A percentile compares a stretch with the other conserved stretches of the same genome.
Conservation (phyloP, 2,329 filamentous ascomycete genomes). For the Aschersonia sp. region DNA sequence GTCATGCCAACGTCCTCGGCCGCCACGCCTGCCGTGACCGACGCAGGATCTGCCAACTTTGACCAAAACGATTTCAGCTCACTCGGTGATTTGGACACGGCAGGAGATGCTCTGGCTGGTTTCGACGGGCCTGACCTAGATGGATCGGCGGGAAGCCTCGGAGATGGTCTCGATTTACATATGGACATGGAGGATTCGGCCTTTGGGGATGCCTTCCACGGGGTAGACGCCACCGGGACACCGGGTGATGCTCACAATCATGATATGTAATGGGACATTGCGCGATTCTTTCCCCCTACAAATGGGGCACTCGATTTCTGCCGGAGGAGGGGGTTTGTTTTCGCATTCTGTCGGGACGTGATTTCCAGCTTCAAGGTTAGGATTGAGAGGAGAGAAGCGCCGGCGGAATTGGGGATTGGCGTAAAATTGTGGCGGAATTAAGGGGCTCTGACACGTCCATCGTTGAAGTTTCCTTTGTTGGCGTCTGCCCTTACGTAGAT, state of each 20-base stretch:
- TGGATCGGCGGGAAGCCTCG: slow-evolving; percentile 28
- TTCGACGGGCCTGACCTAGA: slow-evolving; percentile 46
- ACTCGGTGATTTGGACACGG: slow-evolving; percentile 53
- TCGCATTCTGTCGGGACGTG: no score
- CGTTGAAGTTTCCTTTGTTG: no score
- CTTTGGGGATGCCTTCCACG: slow-evolving; percentile 73
- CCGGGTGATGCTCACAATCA: slow-evolving; percentile 19
- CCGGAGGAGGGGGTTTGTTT: no score
- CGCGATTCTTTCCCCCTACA: no score
- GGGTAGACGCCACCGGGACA: slow-evolving; percentile 29
- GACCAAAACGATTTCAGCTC: slow-evolving; percentile 49
- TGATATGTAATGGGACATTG: slow-evolving; percentile 13
- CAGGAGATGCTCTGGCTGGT: slow-evolving; percentile 54
- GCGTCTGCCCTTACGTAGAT: no score
- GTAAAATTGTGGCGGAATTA: no score
- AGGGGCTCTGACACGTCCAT: no score
- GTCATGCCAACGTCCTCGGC: slow-evolving; percentile 23
- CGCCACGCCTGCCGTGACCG: slow-evolving; percentile 27
- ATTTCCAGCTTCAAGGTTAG: no score
- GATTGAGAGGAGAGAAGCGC: no score
- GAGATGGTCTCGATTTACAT: slow-evolving; percentile 42
- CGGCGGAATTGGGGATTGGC: no score
- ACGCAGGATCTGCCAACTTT: slow-evolving; percentile 27
- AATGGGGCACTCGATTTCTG: no score
- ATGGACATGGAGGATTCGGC: slow-evolving; percentile 67